Evolutionary conservation across 1,284 basidiomycete genomes (phyloP).

Genomic region (Fistulina hepatica): DNA sequence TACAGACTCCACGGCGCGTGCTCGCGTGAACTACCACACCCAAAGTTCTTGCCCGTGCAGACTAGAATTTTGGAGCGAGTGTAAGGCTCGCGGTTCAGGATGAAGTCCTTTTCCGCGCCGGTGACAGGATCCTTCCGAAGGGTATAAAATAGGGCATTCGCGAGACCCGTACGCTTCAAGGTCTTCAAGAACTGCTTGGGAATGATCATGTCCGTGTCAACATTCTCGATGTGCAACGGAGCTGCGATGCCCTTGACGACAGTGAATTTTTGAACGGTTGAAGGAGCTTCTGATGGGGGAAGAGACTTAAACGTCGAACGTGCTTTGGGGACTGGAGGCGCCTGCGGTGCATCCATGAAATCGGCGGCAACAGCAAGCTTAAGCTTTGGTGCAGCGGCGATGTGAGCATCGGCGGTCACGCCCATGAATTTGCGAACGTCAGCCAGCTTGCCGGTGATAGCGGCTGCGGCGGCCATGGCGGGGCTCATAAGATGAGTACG

Average conservation of each 20-base stretch:
- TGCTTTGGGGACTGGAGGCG: slow-evolving; percentile 24
- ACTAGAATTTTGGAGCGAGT: slow-evolving; percentile 77
- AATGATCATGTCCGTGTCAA: slow-evolving; percentile 97
- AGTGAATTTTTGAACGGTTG: slow-evolving; percentile 68
- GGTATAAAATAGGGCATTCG: slow-evolving; percentile 81
- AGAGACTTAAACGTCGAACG: slow-evolving; percentile 25
- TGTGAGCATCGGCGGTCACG: slow-evolving; percentile 30
- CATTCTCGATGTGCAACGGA: slow-evolving; percentile 85
- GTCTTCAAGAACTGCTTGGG: slow-evolving; percentile 96
- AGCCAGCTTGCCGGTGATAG: slow-evolving; percentile 79
- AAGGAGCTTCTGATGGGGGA: slow-evolving; percentile 42
- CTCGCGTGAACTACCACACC: slow-evolving; percentile 89
- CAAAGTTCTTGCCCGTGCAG: slow-evolving; percentile 88
- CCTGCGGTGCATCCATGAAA: slow-evolving; percentile 62
- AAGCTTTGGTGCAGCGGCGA: slow-evolving; percentile 39
- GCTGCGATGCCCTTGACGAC: slow-evolving; percentile 79
- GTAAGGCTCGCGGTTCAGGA: slow-evolving; percentile 83
- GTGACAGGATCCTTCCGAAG: slow-evolving; percentile 75
- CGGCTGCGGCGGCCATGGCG: slow-evolving; percentile 93
- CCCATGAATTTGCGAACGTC: slow-evolving; percentile 81
- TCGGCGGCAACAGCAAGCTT: slow-evolving; percentile 64
- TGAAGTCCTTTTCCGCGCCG: slow-evolving; percentile 75
- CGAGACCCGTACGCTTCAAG: slow-evolving; percentile 85
- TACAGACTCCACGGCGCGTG: slow-evolving; percentile 94
- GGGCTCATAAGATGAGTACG: slow-evolving; percentile 90